Percentiles rank a stretch among this genome's conserved stretches.
Conservation (phyloP, 139 green algal species). For the Chlorella sp. region DNA sequence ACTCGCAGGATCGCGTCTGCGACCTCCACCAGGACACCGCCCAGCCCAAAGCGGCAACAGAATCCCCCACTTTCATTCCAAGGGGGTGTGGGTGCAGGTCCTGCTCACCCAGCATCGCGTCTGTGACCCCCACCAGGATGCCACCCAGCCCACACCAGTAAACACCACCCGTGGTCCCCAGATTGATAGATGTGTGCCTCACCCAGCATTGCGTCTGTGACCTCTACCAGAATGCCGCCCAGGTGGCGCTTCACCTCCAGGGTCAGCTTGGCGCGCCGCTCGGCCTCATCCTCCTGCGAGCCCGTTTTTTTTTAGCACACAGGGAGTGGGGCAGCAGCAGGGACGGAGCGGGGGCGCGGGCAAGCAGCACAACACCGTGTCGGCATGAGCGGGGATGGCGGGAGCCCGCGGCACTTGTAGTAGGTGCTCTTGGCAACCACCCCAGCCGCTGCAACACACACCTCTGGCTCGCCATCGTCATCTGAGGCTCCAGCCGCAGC, state of each 20-base stretch:
- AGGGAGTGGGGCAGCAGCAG: not conserved
- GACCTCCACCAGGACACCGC: too few relatives aligned
- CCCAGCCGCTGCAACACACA: not conserved
- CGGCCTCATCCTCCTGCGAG: slow-evolving; percentile 17
- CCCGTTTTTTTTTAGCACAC: too few relatives aligned
- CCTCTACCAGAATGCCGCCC: slow-evolving; percentile 63
- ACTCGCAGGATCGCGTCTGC: too few relatives aligned
- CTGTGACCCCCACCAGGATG: too few relatives aligned
- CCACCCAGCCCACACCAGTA: too few relatives aligned
- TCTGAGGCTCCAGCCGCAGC: not conserved
- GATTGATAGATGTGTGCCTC: not conserved
- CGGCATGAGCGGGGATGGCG: not conserved
- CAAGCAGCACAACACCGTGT: not conserved
- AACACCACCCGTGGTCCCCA: too few relatives aligned
- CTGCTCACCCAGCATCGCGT: too few relatives aligned
- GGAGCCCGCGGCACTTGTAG: not conserved
- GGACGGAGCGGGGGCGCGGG: not conserved
- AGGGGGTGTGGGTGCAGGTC: too few relatives aligned
- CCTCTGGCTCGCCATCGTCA: not conserved
- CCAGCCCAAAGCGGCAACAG: too few relatives aligned
- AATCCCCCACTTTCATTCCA: too few relatives aligned
- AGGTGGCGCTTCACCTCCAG: slow-evolving; percentile 58
- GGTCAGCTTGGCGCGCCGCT: slow-evolving; percentile 32
- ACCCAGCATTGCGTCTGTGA: slow-evolving; percentile 71
- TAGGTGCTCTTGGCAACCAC: not conserved